Evolutionary conservation across 768 basidiomycete genomes (phyloP), one percentile per base, ranked within the genome.

Genomic region (Mrakia hoshinonis): DNA sequence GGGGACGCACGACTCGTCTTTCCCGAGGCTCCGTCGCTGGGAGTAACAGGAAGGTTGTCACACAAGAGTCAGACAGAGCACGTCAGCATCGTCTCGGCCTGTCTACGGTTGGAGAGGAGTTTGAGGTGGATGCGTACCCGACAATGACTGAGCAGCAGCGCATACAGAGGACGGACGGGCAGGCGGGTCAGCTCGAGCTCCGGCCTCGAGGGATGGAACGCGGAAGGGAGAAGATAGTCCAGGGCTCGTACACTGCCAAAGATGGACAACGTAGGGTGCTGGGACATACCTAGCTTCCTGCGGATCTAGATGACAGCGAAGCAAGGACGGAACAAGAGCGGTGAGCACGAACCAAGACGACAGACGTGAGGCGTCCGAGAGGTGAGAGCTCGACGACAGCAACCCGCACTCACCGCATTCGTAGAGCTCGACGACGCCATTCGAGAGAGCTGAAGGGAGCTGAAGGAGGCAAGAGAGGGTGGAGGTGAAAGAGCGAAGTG

Each of bases 1-100:
- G 29, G 26, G 43, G 22, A 60, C 67, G 20, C 10, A 68, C 67
- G 62, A 13, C 48, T 54, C 13, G 81, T 81, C 76, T 99, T 99
- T 77, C 96, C 95, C 77, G 93, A 96, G 74, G 95, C 95, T 83
- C 95, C 95, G 81, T 99, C 95, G 76, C 95, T 95, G 65, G 54
- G 24, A 26, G 46, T n/a, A n/a, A 39, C 24, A 10, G 31, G 29
- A 24, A 61, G 29, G 52, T 13, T 24, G 47, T 48, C 24, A 18
- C 22, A n/a, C 15, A 4, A 36, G 6, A 49, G 22, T 38, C 26
- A 39, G 4, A 1, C 29, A 26, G 58, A 26, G 15, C 20, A 31
- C 29, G 20, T 52, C 26, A 58, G 13, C 47, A 20, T 36, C 10
- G 9, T 22, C 11, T 7, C 4, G 0, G 20, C 11, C 20, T 4